Conservation (phyloP, 2,329 filamentous ascomycete species). For the Colletotrichum tamarilloi region DNA sequence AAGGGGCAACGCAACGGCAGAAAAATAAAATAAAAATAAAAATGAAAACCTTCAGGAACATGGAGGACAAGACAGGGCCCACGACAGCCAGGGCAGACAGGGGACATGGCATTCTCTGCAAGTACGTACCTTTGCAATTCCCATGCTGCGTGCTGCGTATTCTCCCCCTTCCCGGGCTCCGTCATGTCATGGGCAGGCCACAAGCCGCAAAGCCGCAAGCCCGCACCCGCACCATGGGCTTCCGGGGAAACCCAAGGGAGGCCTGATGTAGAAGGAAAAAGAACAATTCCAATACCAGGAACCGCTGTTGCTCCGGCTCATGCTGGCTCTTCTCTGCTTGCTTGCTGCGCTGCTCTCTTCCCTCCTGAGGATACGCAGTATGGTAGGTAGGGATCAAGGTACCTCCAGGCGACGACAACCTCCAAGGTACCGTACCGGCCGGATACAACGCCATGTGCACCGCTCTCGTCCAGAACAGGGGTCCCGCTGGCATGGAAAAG, state of each 20-base stretch:
- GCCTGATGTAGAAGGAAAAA: slow-evolving; percentile 31
- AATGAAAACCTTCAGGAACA: slow-evolving; percentile 23
- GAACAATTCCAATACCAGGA: slow-evolving; percentile 33
- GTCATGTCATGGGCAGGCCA: not conserved
- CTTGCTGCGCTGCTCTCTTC: not conserved
- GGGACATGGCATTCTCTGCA: not conserved
- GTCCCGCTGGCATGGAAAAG: slow-evolving; percentile 32
- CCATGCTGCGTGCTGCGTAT: not conserved
- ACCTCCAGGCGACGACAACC: not conserved
- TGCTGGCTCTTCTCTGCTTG: not conserved
- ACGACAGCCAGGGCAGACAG: slow-evolving; percentile 7
- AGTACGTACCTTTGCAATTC: slow-evolving; percentile 13
- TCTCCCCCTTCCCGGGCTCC: not conserved
- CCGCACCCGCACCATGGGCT: not conserved
- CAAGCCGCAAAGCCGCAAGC: not conserved
- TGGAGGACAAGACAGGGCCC: not conserved
- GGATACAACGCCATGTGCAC: slow-evolving; percentile 34
- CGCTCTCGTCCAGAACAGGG: slow-evolving; percentile 23
- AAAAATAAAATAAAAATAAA: not conserved
- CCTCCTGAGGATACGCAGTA: not conserved
- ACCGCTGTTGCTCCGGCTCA: not conserved
- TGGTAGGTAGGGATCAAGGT: slow-evolving; percentile 12
- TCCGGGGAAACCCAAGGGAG: slow-evolving; percentile 19
- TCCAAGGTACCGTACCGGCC: slow-evolving; percentile 17
- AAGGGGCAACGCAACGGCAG: too few species aligned